Percentiles rank a stretch among this genome's conserved stretches.
Conservation (phyloP, 2,329 filamentous ascomycete genomes). For the Keithomyces neogunnii region DNA sequence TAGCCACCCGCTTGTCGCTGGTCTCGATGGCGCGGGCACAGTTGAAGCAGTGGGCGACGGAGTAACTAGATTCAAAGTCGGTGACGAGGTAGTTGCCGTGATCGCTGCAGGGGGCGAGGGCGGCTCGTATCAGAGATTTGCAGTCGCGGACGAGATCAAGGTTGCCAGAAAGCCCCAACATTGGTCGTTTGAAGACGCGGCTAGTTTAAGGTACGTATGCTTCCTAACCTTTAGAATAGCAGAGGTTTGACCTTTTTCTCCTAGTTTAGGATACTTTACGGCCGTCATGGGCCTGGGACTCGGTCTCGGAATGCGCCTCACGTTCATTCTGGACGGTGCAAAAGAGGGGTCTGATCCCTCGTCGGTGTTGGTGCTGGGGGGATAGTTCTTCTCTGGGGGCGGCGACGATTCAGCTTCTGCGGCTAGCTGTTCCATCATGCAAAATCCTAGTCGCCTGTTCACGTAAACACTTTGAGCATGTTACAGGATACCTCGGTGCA, state of each 20-base stretch:
- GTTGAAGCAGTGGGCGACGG: constrained; percentile 15
- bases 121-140: constrained; percentile 1
- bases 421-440: constrained; percentile 10
- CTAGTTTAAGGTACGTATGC: background rate
- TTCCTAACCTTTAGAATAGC: constrained; percentile 9
- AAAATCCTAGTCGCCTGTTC: constrained; percentile 11
- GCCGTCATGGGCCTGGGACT: background rate
- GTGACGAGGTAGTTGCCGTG: constrained; percentile 30
- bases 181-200: background rate
- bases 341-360: background rate
- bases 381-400: constrained; percentile 12
- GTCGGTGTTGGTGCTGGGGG: constrained; percentile 11
- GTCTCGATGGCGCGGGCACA: constrained; percentile 14
- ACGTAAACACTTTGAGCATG: constrained; percentile 3
- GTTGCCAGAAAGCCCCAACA: background rate
- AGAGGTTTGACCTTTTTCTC: background rate
- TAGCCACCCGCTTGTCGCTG: constrained; percentile 12
- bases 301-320: background rate
- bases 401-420: constrained; percentile 14
- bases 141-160: background rate
- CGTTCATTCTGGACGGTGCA: constrained; percentile 10
- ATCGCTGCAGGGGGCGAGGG: constrained; percentile 13
- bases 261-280: background rate
- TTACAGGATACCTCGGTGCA: background rate
- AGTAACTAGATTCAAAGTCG: constrained; percentile 15